Base-by-base conservation (phyloP, 768 basidiomycete species). In the Phallus indusiatus region DNA sequence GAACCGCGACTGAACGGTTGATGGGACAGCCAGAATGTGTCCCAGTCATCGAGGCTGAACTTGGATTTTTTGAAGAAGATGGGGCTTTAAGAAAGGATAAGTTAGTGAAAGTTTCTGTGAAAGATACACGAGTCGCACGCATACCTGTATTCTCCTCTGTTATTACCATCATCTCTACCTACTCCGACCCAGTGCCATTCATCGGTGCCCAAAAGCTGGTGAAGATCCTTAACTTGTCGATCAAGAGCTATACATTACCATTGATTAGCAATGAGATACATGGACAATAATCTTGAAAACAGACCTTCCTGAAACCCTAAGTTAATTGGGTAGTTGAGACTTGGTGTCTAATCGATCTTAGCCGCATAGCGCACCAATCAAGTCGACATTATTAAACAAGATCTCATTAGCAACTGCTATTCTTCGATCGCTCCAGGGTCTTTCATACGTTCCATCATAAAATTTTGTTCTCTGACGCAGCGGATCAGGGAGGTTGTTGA, bases 121-220 rank as follows among this genome's bases (percentile, higher is more conserved):
- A 42, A 42, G 42, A 42, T 12, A 14, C 12, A 42, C 3, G n/a
- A 42, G 14, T 10, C 12, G 42, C 17, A 1, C 16, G 36, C 6
- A 21, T 34, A 59, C 57, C 57, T 76, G 67, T 81, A 84, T 67
- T 86, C 84, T 34, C 84, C 84, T 0, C 72, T 75, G 16, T 70
- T 60, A 8, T 67, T 68, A 2, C 84, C 84, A 63, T 86, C 81
- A 56, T 83, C 78, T n/a, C 84, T 72, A 0, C 83, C 84, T 0
- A 84, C 81, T 1, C 83, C 84, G 20, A 83, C 75, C 77, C 81
- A 81, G 16, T 69, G 74, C 78, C 80, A 86, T 4, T 74, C 73
- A 14, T 42, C n/a, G 4, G 69, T 59, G 0, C 84, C 84, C 14
- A 86, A 73, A 4, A 86, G 72, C 49, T 75, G 72, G 7, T 73